Evolutionary conservation across 2,329 filamentous ascomycete species (phyloP).

Genomic region (Neophaeococcomyces aloes): DNA sequence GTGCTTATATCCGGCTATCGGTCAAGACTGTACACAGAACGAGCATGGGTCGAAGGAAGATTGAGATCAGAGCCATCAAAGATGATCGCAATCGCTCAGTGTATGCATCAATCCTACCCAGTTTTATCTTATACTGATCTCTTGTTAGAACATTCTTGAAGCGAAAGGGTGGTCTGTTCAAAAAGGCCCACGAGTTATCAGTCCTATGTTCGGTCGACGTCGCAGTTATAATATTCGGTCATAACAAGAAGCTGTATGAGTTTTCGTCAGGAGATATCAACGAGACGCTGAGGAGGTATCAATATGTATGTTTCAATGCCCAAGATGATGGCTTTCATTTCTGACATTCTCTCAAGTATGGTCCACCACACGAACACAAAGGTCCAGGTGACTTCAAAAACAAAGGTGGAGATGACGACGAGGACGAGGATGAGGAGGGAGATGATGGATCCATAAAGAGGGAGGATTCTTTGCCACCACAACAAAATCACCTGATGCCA

Average conservation of each 20-base stretch:
- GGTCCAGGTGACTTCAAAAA: constrained; percentile 86
- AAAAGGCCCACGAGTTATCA: constrained; percentile 97
- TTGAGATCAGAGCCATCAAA: constrained; percentile 99
- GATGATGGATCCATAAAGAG: constrained; percentile 54
- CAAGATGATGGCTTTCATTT: constrained; percentile 1
- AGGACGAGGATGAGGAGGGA: constrained; percentile 73
- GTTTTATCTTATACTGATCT: constrained; percentile 14
- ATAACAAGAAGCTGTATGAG: constrained; percentile 98
- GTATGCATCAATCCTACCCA: constrained; percentile 48
- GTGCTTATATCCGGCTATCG: neutral
- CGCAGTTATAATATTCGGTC: constrained; percentile 95
- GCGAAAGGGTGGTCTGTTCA: constrained; percentile 96
- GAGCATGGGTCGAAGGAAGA: constrained; percentile 93
- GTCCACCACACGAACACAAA: constrained; percentile 89
- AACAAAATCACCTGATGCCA: constrained; percentile 50
- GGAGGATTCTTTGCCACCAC: constrained; percentile 48
- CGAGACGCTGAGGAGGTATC: constrained; percentile 76
- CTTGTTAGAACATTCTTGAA: constrained; percentile 82
- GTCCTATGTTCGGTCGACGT: constrained; percentile 98
- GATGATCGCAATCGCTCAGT: constrained; percentile 96
- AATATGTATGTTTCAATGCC: constrained; percentile 59
- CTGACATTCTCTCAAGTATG: constrained; percentile 52
- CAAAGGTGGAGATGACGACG: constrained; percentile 58
- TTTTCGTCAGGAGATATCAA: constrained; percentile 92
- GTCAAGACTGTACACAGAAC: constrained; percentile 1